Conservation (phyloP, 208 protist genomes). For the Trypanosoma scelopori region DNA sequence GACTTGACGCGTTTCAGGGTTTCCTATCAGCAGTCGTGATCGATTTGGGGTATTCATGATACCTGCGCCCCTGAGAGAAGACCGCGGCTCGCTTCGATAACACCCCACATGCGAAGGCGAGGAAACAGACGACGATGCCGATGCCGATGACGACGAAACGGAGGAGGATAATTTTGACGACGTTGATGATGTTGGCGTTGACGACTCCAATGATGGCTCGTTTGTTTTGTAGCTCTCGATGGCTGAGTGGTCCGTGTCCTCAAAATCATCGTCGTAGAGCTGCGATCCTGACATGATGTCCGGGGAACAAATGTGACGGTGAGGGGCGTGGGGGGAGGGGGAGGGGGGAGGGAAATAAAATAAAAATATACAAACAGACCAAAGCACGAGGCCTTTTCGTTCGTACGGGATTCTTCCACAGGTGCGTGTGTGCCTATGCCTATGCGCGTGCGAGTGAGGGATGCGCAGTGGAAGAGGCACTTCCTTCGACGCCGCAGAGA, state of each 20-base stretch:
- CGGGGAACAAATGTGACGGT: background rate
- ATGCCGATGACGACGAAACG: slow-evolving; percentile 7
- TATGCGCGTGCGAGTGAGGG: too few species aligned
- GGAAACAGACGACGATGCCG: background rate
- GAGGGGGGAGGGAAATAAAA: slow-evolving; percentile 10
- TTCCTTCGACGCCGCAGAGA: background rate
- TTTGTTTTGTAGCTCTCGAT: background rate
- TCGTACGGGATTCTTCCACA: slow-evolving; percentile 2
- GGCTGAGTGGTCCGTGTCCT: background rate
- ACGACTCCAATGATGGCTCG: background rate
- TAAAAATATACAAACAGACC: slow-evolving; percentile 7
- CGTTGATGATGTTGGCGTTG: background rate
- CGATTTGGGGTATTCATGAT: too few species aligned
- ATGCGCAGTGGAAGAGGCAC: too few species aligned
- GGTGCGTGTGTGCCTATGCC: too few species aligned
- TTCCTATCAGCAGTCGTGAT: too few species aligned
- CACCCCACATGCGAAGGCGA: too few species aligned
- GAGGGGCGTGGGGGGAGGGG: background rate
- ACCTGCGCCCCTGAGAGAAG: too few species aligned
- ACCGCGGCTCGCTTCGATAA: too few species aligned
- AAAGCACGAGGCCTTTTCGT: background rate
- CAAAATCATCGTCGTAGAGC: slow-evolving; percentile 34
- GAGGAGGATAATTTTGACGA: slow-evolving; percentile 5
- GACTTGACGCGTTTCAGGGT: too few species aligned
- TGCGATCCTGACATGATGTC: slow-evolving; percentile 15